Percentiles rank a stretch among this genome's conserved stretches.
These are phyloP conservation scores for Fusarium decemcellulare DNA, from an alignment of 2,329 filamentous ascomycete genomes.

Conservation along the genomic window DNA sequence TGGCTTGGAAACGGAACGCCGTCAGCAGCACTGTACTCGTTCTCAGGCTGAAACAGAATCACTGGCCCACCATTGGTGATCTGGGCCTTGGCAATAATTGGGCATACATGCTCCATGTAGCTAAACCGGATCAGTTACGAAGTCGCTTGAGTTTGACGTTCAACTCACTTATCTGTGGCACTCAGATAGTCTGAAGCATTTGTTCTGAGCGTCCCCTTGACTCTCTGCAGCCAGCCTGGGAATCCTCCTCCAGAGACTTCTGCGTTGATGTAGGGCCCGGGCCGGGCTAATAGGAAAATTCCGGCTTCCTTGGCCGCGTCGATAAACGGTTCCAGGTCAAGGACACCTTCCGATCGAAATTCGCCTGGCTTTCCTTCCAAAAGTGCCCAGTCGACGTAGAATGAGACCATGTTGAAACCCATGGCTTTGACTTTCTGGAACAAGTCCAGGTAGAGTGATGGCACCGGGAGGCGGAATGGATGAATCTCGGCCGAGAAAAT, in stretches of 20 bases:
- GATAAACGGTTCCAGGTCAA: constrained; percentile 82
- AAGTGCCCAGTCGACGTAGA: constrained; percentile 85
- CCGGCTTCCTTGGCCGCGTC: constrained; percentile 80
- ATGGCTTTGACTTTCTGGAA: constrained; percentile 88
- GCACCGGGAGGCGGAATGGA: constrained; percentile 69
- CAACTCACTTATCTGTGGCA: constrained; percentile 74
- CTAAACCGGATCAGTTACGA: not conserved
- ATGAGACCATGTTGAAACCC: constrained; percentile 84
- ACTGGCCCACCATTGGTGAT: constrained; percentile 88
- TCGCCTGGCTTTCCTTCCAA: constrained; percentile 80
- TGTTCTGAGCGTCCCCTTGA: constrained; percentile 76
- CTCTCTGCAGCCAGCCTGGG: constrained; percentile 82
- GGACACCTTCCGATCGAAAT: constrained; percentile 79
- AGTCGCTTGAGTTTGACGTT: accelerated
- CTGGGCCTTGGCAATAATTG: constrained; percentile 79
- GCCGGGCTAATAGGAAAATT: constrained; percentile 81
- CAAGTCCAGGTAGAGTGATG: constrained; percentile 73
- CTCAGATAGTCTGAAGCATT: constrained; percentile 72
- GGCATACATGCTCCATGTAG: constrained; percentile 71
- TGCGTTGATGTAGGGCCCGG: constrained; percentile 84
- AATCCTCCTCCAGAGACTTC: constrained; percentile 84
- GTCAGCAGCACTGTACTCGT: constrained; percentile 76
- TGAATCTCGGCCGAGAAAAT: constrained; percentile 83
- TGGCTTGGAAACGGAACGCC: constrained; percentile 73
- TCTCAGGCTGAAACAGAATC: constrained; percentile 85